These are phyloP conservation scores for Mixia osmundae DNA, from an alignment of 1,284 basidiomycete species.

Conservation along the genomic window DNA sequence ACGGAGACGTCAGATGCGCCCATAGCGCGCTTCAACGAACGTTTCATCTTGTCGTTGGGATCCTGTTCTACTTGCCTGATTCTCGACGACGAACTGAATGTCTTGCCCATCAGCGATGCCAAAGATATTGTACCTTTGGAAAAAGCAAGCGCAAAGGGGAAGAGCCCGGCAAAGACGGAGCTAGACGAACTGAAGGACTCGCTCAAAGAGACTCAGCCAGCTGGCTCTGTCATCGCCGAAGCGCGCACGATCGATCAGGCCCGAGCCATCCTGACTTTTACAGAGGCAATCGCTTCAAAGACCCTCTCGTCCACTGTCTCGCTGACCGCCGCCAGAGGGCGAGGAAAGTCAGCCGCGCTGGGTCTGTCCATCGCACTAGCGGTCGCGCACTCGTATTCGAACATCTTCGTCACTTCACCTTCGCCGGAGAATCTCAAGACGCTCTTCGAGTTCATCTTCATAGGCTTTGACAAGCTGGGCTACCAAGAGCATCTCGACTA, in stretches of 20 bases:
- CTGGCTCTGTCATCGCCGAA: conserved; percentile 75
- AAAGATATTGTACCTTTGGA: conserved; percentile 66
- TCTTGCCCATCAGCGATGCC: conserved; percentile 82
- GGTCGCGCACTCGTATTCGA: conserved; percentile 81
- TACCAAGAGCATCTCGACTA: conserved; percentile 98
- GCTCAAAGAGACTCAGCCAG: conserved; percentile 60
- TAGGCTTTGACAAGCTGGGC: conserved; percentile 78
- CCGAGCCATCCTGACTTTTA: conserved; percentile 71
- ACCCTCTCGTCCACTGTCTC: conserved; percentile 85
- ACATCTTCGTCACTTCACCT: conserved; percentile 95
- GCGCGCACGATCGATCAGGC: conserved; percentile 68
- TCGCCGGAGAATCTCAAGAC: conserved; percentile 95
- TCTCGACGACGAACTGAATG: conserved; percentile 93
- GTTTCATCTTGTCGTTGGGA: conserved; percentile 83
- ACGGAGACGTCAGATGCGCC: conserved; percentile 67
- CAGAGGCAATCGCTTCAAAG: conserved; percentile 76
- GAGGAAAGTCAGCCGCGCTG: conserved; percentile 89
- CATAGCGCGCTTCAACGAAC: conserved; percentile 88
- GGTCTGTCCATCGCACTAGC: conserved; percentile 85
- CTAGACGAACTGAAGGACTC: conserved; percentile 60
- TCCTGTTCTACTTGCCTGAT: conserved; percentile 77
- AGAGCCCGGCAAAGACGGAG: conserved; percentile 26
- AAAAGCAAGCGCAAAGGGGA: conserved; percentile 22
- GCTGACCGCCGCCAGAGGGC: conserved; percentile 77
- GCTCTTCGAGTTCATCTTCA: conserved; percentile 94